Evolutionary conservation across 192 early-diverging fungal genomes (phyloP), one percentile per base, ranked within the genome.

Genomic region (Paraglomus brasilianum): DNA sequence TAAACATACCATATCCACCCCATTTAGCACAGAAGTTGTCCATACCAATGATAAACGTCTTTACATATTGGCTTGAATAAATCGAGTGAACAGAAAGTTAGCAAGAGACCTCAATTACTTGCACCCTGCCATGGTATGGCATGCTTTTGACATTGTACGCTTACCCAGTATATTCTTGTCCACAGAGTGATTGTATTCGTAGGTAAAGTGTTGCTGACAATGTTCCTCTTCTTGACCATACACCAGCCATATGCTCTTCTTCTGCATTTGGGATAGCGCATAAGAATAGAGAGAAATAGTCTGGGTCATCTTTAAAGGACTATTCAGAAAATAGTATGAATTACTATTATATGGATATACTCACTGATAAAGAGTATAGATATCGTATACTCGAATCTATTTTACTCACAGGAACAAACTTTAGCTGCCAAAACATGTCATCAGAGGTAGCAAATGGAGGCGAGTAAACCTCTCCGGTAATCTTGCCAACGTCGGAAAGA

Each of bases 361-460:
- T 30, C 8, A 46, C 36, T 45, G 17, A 45, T 46, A n/a, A 45
- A 22, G 17, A 21, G 19, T 44, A 14, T 9, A 62, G 11, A 46
- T 46, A 11, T 44, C n/a, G 7, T 19, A 44, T 14, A 24, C 11
- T 41, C 2, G 24, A 42, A 41, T 13, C 14, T 15, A 40, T 5
- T 36, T 39, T 30, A 46, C 65, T 8, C 58, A 69, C 67, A 43
- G 67, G 67, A n/a, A 69, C 47, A 22, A 69, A 69, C 43, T 69
- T 44, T 1, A 69, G 43, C 47, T 69, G 67, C 67, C 67, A 69
- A 57, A 69, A 69, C 52, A 69, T 57, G 39, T 57, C 53, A 17
- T 56, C 42, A 44, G 67, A 58, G 39, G 67, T 69, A 5, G 41
- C 67, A 46, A 69, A 69, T 8, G 67, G 67, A 15, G 67, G 53